A percentile compares a stretch with the other conserved stretches of the same genome.
These are phyloP conservation scores for Phytopythium ostracodes DNA, from an alignment of 352 stramenopile species.

Conservation along the genomic window DNA sequence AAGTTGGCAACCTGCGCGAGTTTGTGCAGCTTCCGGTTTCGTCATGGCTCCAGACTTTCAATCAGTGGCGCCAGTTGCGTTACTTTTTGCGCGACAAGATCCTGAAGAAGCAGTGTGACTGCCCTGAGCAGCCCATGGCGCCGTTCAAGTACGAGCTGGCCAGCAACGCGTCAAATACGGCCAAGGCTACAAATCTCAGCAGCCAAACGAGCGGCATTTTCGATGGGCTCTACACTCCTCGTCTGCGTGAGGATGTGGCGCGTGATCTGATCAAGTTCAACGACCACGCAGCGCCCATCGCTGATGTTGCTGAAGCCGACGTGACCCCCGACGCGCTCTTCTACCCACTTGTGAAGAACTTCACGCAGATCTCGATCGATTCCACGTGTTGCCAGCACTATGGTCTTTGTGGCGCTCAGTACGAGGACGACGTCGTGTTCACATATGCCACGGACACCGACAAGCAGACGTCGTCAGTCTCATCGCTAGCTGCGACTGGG, in stretches of 20 bases:
- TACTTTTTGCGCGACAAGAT: conserved; percentile 80
- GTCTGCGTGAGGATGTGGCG: background rate
- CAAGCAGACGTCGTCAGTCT: background rate
- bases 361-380: conserved; percentile 84
- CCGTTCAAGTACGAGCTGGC: conserved; percentile 73
- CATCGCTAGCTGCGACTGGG: conserved; percentile 16
- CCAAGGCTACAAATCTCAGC: background rate
- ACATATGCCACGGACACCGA: conserved; percentile 11
- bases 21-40: conserved; percentile 86
- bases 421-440: conserved; percentile 83
- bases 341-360: conserved; percentile 80
- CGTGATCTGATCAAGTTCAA: conserved; percentile 2
- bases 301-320: conserved; percentile 10
- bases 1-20: conserved; percentile 60
- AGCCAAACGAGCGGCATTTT: background rate
- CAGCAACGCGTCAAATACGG: conserved; percentile 10
- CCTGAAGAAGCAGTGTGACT: conserved; percentile 51
- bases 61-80: conserved; percentile 84
- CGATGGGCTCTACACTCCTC: background rate
- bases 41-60: conserved; percentile 86
- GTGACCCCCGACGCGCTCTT: conserved; percentile 66
- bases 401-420: conserved; percentile 85
- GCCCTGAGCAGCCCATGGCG: conserved; percentile 67
- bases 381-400: conserved; percentile 88
- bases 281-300: background rate